Evolutionary conservation across 2,329 filamentous ascomycete genomes (phyloP).

Genomic region (Colletotrichum sp.): DNA sequence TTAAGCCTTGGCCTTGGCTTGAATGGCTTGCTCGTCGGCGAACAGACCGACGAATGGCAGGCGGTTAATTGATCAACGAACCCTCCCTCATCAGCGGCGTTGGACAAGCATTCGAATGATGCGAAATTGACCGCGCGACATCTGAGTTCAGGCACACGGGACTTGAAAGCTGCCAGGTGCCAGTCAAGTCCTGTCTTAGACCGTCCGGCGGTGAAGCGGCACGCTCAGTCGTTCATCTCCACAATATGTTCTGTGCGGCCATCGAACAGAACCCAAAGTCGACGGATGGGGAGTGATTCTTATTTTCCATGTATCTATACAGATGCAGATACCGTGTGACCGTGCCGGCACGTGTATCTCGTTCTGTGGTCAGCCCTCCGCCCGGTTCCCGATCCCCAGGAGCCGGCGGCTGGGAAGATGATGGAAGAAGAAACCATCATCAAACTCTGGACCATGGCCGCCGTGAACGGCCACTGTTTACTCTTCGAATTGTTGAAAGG

Average conservation of each 20-base stretch:
- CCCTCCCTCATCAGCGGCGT: conserved; percentile 12
- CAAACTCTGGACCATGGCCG: not conserved
- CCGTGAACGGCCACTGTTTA: conserved; percentile 7
- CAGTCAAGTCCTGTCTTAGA: conserved; percentile 16
- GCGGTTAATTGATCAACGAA: not conserved
- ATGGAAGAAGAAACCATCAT: not conserved
- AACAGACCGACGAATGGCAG: conserved; percentile 13
- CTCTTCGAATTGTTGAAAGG: not conserved
- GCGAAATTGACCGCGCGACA: not conserved
- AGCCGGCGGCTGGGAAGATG: conserved; percentile 1
- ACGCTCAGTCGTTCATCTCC: conserved; percentile 19
- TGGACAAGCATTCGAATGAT: conserved; percentile 17
- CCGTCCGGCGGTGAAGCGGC: conserved; percentile 15
- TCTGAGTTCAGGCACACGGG: not conserved
- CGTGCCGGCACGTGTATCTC: conserved; percentile 2
- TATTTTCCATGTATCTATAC: not conserved
- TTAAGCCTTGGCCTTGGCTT: not conserved
- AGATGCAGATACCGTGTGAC: not conserved
- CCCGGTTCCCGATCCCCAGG: not conserved
- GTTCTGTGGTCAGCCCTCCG: not conserved
- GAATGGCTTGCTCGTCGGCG: not conserved
- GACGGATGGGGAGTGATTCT: not conserved
- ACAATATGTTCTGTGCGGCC: conserved; percentile 10
- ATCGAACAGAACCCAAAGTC: not conserved
- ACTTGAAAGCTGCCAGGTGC: conserved; percentile 12